A percentile compares a stretch with the other conserved stretches of the same genome.
phyloP scores from a whole-genome alignment of 2,329 filamentous ascomycete species.

The Grosmannia serpens region DNA sequence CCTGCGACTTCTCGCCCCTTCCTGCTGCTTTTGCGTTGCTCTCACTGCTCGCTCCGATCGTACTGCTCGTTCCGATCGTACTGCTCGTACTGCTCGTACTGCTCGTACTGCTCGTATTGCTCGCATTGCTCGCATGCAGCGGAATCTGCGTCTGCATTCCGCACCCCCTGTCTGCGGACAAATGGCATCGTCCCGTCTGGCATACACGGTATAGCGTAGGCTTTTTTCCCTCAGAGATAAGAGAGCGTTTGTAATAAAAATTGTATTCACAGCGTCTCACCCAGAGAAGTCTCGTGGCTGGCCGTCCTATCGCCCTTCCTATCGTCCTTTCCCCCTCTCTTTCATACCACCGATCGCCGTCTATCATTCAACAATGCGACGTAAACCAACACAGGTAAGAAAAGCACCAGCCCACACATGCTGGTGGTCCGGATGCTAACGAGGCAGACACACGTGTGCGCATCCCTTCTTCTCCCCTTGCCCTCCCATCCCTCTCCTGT shows the following conservation, averaged over 20 bases:
- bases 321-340: not conserved
- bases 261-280: not conserved
- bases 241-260: not conserved
- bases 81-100: not conserved
- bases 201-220: no score
- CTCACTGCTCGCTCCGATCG: no score
- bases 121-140: not conserved
- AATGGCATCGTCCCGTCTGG: no score
- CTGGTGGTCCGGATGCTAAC: not conserved
- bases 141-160: not conserved
- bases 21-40: not conserved
- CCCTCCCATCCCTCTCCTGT: not conserved
- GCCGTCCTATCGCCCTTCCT: not conserved
- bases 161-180: not conserved
- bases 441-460: not conserved
- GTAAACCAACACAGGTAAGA: not conserved
- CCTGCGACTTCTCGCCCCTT: no score
- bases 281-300: not conserved
- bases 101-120: not conserved
- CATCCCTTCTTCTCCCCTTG: not conserved
- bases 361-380: not conserved
- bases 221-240: not conserved
- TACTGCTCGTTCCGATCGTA: no score
- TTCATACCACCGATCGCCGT: not conserved
- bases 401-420: not conserved